Base-by-base conservation (phyloP, 495 filamentous ascomycete species). In the Penicillium maclennaniae region DNA sequence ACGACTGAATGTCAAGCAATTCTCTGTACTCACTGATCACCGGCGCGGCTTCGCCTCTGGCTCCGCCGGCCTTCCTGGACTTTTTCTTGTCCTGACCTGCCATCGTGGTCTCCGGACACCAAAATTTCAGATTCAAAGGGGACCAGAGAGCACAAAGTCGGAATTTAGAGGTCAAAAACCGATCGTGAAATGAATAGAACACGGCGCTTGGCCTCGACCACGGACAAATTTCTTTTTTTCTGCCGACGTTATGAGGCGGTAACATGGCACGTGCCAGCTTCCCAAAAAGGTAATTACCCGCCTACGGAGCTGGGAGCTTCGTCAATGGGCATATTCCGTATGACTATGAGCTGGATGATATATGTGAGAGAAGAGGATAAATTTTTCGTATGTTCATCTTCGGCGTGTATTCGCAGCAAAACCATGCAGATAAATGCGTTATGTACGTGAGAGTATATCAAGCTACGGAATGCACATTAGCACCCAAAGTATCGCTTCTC, bases 401-500 rank as follows among this genome's bases (percentile, higher is more conserved):
- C 14, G 31, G 31, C 31, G 31, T 34, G 7, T 31, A 14, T 34
- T 34, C 8, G 9, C 31, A 34, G 10, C 3, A 12, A 34, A 34
- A 14, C 3, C 5, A 34, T 14, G 31, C 14, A 12, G 28, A 36
- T 19, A 25, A 12, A 14, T 19, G 39, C 25, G 19, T 8, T 51
- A 64, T 61, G 17, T 51, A 59, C 43, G 31, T 14, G n/a, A 12
- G 7, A 28, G 6, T 19, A 55, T 0, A 40, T 19, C 8, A 7
- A 50, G 38, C 21, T 15, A 25, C 12, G 15, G 5, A 26, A 25
- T 1, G 23, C n/a, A 49, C 19, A 12, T 79, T 61, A 93, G 67
- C 88, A 92, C 4, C 89, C 85, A 66, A 92, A 83, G 67, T 93
- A 93, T 60, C 81, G 82, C 56, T 78, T 77, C 71, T 95, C 91